Evolutionary conservation across 2,329 filamentous ascomycete species (phyloP), one percentile per base, ranked within the genome.

Genomic region (Neodidymelliopsis sp.): DNA sequence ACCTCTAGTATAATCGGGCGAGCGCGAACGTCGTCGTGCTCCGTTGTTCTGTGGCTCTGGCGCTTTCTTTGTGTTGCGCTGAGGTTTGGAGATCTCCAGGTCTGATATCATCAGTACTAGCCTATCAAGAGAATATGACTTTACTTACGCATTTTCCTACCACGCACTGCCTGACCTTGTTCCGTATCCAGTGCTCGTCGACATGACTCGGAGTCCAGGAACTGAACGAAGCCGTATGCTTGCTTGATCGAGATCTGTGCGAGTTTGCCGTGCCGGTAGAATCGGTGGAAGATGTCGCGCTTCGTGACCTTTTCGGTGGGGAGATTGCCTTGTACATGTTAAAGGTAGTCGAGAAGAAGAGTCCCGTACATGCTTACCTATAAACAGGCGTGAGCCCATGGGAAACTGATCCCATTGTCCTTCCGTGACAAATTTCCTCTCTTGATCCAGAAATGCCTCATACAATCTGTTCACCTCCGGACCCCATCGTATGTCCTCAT

Each of bases 161-260:
- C 93, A 66, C 90, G 84, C 27, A 97, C 85, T 56, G 91, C 84
- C 29, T 85, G 83, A 8, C 90, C 91, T 73, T 97, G 90, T 53
- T 97, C 85, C 25, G 81, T 81, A 25, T 88, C 80, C 61, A 97
- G 81, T 4, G 93, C 93, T 34, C 81, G 79, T 47, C 83, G 79
- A 57, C 91, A 96, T 65, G 93, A 87, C 2, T 82, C 79, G 4
- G 86, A 77, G 22, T 90, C 87, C 58, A 96, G 82, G 59, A 95
- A 99, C 70, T 97, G 94, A 25, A 97, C 91, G 69, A 97, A 99
- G 1, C 94, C 94, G 73, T 96, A 97, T 1, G 92, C 92, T 59
- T 94, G 91, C 73, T 97, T 97, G 62, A 97, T 90, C 1, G 91
- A 96, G 52, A 97, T 94, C 70, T 99, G 94, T 2, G 92, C 93